A percentile compares a stretch with the other conserved stretches of the same genome.
These are phyloP conservation scores for Gynostemma pentaphyllum DNA, from an alignment of 306 rosid species.

Conservation along the genomic window DNA sequence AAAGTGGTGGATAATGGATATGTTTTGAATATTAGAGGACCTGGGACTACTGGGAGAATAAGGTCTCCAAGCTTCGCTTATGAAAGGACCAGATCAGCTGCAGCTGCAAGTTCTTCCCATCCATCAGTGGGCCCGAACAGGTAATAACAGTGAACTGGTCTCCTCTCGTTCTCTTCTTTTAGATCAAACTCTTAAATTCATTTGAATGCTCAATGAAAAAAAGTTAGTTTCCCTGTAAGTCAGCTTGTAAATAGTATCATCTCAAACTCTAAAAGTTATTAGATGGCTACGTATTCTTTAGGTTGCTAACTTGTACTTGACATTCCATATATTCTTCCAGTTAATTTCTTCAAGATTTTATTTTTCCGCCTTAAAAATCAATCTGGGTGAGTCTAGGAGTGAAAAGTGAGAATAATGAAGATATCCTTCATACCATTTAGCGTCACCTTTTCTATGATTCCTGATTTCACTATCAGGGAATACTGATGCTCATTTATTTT, in stretches of 20 bases:
- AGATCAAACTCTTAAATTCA: neutral
- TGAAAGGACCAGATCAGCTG: slow-evolving; percentile 5
- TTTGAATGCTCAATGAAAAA: neutral
- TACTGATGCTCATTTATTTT: neutral
- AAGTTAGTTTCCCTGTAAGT: neutral
- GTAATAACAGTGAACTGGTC: neutral
- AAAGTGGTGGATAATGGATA: neutral
- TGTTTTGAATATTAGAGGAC: slow-evolving; percentile 1
- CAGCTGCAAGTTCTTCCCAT: neutral
- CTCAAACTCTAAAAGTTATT: no score
- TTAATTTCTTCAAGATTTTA: neutral
- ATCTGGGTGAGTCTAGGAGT: neutral
- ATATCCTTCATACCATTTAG: neutral
- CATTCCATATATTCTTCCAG: neutral
- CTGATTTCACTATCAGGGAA: neutral
- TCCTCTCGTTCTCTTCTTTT: neutral
- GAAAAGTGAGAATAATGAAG: neutral
- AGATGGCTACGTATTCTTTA: no score
- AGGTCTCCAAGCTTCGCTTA: neutral
- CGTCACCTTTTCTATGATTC: neutral
- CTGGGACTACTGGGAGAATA: neutral
- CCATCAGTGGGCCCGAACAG: neutral
- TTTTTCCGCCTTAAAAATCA: neutral
- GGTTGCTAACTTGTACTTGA: no score
- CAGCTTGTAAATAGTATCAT: neutral